Evolutionary conservation across 2,329 filamentous ascomycete species (phyloP).

Genomic region (Camillea tinctor): DNA sequence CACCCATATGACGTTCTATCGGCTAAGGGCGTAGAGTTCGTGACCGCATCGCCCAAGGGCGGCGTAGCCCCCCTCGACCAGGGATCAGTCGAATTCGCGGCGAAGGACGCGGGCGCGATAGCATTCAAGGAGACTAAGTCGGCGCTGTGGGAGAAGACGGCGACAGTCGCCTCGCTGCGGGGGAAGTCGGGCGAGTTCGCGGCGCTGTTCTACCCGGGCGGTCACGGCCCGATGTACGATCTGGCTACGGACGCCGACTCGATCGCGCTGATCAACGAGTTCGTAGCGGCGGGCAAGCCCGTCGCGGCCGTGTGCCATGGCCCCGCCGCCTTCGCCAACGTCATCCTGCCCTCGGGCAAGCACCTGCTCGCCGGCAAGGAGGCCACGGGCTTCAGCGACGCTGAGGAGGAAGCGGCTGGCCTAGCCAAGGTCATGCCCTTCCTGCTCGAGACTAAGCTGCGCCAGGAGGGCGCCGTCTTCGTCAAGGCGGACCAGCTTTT

Average conservation of each 20-base stretch:
- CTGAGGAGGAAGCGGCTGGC: slow-evolving; percentile 49
- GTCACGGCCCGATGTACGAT: slow-evolving; percentile 67
- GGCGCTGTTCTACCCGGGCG: slow-evolving; percentile 58
- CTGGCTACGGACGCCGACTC: slow-evolving; percentile 57
- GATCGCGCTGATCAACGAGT: slow-evolving; percentile 60
- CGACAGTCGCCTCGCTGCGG: slow-evolving; percentile 54
- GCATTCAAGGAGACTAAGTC: slow-evolving; percentile 57
- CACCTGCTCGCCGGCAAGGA: slow-evolving; percentile 54
- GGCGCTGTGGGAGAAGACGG: slow-evolving; percentile 62
- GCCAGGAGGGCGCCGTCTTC: slow-evolving; percentile 52
- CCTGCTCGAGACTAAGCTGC: slow-evolving; percentile 56
- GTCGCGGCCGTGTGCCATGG: slow-evolving; percentile 70
- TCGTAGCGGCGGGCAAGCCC: slow-evolving; percentile 59
- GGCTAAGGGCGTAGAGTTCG: slow-evolving; percentile 50
- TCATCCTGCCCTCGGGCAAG: slow-evolving; percentile 49
- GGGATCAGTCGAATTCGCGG: slow-evolving; percentile 53
- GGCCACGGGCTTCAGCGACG: slow-evolving; percentile 60
- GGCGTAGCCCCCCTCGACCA: slow-evolving; percentile 63
- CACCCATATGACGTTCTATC: slow-evolving; percentile 61
- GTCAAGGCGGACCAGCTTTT: slow-evolving; percentile 53
- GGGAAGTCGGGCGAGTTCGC: slow-evolving; percentile 60
- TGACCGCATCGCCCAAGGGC: slow-evolving; percentile 61
- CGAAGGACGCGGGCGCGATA: slow-evolving; percentile 50
- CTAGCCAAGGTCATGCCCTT: slow-evolving; percentile 53
- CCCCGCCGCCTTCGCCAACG: slow-evolving; percentile 60